A percentile compares a stretch with the other conserved stretches of the same genome.
Conservation (phyloP, 768 basidiomycete species). For the Mycena latifolia region DNA sequence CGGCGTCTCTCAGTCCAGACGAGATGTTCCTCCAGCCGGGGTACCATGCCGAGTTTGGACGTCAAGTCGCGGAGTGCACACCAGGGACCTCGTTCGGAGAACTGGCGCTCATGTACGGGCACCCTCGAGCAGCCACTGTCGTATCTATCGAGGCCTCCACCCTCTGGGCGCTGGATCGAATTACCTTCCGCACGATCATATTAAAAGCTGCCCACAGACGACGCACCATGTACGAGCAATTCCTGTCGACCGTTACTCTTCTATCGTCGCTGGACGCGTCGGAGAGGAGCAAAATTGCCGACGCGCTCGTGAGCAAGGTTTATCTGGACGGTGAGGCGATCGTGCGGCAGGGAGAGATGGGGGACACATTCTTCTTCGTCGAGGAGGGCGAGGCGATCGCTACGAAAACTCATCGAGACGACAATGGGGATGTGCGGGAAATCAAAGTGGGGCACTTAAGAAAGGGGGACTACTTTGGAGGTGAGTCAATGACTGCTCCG, state of each 20-base stretch:
- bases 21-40: conserved; percentile 74
- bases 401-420: conserved; percentile 76
- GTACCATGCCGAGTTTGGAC: conserved; percentile 79
- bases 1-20: conserved; percentile 52
- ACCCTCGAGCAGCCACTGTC: conserved; percentile 95
- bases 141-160: conserved; percentile 85
- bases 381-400: conserved; percentile 94
- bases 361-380: conserved; percentile 97
- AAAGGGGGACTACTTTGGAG: conserved; percentile 99
- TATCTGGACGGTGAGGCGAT: conserved; percentile 90
- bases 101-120: conserved; percentile 98
- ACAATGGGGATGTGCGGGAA: conserved; percentile 70
- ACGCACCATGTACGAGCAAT: conserved; percentile 96
- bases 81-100: conserved; percentile 95
- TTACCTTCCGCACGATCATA: conserved; percentile 98
- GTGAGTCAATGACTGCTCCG: no score
- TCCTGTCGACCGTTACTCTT: conserved; percentile 91
- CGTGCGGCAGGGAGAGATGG: conserved; percentile 93
- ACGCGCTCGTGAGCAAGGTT: conserved; percentile 88
- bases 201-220: conserved; percentile 92
- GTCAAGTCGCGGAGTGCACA: conserved; percentile 86
- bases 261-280: conserved; percentile 87
- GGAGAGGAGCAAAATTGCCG: conserved; percentile 97
- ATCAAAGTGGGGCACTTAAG: conserved; percentile 80
- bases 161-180: conserved; percentile 96